Conservation (phyloP, 2,329 filamentous ascomycete genomes). For the Lachnellula arida region DNA sequence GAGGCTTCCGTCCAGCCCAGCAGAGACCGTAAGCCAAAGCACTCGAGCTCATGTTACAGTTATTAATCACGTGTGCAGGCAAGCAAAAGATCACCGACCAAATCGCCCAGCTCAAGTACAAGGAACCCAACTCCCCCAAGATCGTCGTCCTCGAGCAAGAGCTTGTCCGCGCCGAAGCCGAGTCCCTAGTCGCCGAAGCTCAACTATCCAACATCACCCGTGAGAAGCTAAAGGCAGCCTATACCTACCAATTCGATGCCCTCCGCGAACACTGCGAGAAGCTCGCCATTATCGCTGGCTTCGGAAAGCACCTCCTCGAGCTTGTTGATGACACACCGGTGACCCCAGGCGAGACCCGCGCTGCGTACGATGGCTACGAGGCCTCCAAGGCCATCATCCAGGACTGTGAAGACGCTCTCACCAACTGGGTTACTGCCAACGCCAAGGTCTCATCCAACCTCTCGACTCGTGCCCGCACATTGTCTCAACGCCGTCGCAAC, state of each 20-base stretch:
- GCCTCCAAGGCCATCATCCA: slow-evolving; percentile 98
- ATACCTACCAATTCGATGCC: slow-evolving; percentile 96
- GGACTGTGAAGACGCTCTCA: slow-evolving; percentile 95
- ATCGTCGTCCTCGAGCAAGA: slow-evolving; percentile 98
- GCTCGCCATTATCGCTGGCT: slow-evolving; percentile 94
- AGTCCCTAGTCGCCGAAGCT: slow-evolving; percentile 97
- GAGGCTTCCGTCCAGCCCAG: slow-evolving; percentile 97
- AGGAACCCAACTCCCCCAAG: slow-evolving; percentile 96
- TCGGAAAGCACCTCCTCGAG: slow-evolving; percentile 96
- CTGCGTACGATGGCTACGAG: slow-evolving; percentile 96
- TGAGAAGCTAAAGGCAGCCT: slow-evolving; percentile 98
- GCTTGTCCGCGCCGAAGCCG: slow-evolving; percentile 94
- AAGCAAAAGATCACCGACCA: slow-evolving; percentile 99
- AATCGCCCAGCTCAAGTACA: slow-evolving; percentile 98
- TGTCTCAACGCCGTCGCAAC: slow-evolving; percentile 78
- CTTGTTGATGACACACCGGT: slow-evolving; percentile 95
- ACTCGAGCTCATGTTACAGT: not conserved
- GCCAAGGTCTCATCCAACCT: slow-evolving; percentile 84
- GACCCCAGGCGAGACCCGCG: slow-evolving; percentile 91
- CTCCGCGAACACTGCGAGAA: slow-evolving; percentile 97
- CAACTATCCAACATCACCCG: slow-evolving; percentile 99
- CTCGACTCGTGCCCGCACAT: slow-evolving; percentile 78
- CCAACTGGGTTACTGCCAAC: slow-evolving; percentile 92
- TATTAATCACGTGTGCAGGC: slow-evolving; percentile 47
- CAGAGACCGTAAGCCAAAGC: slow-evolving; percentile 71